Percentiles rank a stretch among this genome's conserved stretches.
phyloP scores from a whole-genome alignment of 2,329 filamentous ascomycete genomes.

The Pestalotiopsis sp. region DNA sequence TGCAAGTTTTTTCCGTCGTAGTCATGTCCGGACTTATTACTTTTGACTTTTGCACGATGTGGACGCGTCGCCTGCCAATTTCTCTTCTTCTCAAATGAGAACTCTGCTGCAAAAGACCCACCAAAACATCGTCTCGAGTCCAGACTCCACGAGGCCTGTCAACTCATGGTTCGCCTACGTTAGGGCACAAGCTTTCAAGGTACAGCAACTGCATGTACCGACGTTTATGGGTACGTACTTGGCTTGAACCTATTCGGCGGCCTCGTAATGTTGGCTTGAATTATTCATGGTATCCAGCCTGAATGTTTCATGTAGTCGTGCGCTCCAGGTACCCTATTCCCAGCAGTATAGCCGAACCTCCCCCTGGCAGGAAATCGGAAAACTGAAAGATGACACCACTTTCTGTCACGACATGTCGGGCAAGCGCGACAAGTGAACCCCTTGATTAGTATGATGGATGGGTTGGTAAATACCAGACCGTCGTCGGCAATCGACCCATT shows the following conservation, averaged over 20 bases:
- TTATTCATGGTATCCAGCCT: background rate
- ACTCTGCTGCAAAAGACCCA: background rate
- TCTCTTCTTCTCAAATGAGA: background rate
- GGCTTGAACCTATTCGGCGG: background rate
- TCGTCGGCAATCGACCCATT: background rate
- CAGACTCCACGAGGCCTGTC: background rate
- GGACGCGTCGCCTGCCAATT: background rate
- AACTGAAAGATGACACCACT: background rate
- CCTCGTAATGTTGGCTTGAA: background rate
- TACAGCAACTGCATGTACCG: background rate
- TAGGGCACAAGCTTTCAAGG: background rate
- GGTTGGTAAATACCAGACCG: background rate
- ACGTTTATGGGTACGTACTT: background rate
- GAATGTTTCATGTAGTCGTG: background rate
- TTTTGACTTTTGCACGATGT: background rate
- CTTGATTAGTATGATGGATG: background rate
- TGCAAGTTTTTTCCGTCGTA: background rate
- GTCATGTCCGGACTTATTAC: background rate
- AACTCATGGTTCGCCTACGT: background rate
- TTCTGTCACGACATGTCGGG: background rate
- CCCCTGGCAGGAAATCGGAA: background rate
- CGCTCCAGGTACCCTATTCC: background rate
- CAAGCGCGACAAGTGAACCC: background rate
- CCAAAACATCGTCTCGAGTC: background rate
- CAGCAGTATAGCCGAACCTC: no score